phyloP scores from a whole-genome alignment of 1,139 yeast genomes.

The Pichia sp. region DNA sequence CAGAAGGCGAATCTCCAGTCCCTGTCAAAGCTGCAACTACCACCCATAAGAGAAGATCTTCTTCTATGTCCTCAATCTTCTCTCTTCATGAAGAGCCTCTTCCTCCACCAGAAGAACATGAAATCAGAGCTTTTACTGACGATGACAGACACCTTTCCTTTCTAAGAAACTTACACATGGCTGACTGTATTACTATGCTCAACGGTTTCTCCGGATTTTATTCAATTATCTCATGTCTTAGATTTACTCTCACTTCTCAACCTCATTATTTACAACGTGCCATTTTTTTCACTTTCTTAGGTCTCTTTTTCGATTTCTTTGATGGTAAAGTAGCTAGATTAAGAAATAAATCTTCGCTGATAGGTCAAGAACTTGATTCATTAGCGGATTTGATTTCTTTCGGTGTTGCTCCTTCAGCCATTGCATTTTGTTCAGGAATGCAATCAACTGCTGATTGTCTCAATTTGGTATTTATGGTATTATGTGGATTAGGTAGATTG shows the following conservation, averaged over 20 bases:
- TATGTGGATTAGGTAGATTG: conserved; percentile 88
- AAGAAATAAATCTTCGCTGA: conserved; percentile 82
- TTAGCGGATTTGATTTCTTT: conserved; percentile 90
- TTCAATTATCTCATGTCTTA: conserved; percentile 76
- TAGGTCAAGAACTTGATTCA: conserved; percentile 97
- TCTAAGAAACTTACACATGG: conserved; percentile 80
- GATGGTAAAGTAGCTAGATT: conserved; percentile 96
- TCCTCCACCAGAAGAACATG: conserved; percentile 52
- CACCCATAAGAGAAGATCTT: conserved; percentile 24
- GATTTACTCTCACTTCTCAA: conserved; percentile 65
- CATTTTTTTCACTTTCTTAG: conserved; percentile 78
- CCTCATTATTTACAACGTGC: conserved; percentile 80
- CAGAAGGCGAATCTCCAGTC: conserved; percentile 13
- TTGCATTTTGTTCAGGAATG: conserved; percentile 88
- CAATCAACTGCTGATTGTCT: conserved; percentile 77
- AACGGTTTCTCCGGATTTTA: conserved; percentile 90
- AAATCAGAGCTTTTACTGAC: conserved; percentile 68
- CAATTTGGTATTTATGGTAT: conserved; percentile 73
- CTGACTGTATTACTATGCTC: conserved; percentile 88
- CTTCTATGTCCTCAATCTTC: conserved; percentile 29
- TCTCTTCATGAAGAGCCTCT: conserved; percentile 29
- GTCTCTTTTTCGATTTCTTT: conserved; percentile 89
- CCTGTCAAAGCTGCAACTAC: not conserved
- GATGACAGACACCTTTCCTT: conserved; percentile 76
- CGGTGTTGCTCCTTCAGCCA: conserved; percentile 89